phyloP scores from a whole-genome alignment of 352 stramenopile genomes.

The Saprolegnia diclina region DNA sequence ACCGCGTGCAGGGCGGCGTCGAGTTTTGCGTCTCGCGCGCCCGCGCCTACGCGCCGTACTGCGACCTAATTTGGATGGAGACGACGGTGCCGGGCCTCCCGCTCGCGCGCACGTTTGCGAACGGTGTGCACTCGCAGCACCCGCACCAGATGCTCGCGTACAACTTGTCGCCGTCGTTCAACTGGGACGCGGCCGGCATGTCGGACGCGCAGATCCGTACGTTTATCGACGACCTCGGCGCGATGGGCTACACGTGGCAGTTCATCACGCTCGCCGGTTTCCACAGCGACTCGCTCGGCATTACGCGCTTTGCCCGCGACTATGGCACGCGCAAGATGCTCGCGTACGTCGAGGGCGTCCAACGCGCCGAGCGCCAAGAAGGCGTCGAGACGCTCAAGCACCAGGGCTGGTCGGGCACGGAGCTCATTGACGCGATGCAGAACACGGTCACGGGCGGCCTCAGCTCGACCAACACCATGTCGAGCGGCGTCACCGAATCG shows the following conservation, averaged over 20 bases:
- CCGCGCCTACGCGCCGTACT: slow-evolving; percentile 91
- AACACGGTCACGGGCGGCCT: slow-evolving; percentile 94
- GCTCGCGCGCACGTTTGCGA: slow-evolving; percentile 92
- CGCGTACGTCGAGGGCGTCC: slow-evolving; percentile 96
- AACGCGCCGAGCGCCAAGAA: slow-evolving; percentile 92
- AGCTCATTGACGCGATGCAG: slow-evolving; percentile 94
- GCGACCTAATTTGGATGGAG: slow-evolving; percentile 99
- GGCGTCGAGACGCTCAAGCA: slow-evolving; percentile 96
- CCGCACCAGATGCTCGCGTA: slow-evolving; percentile 98
- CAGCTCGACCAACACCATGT: slow-evolving; percentile 96
- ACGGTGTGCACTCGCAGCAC: slow-evolving; percentile 87
- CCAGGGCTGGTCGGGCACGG: slow-evolving; percentile 96
- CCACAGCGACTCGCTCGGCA: slow-evolving; percentile 95
- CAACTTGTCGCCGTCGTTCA: slow-evolving; percentile 98
- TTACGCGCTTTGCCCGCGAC: slow-evolving; percentile 91
- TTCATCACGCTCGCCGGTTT: slow-evolving; percentile 99
- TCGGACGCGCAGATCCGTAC: slow-evolving; percentile 88
- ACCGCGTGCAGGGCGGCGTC: slow-evolving; percentile 92
- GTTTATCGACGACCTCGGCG: slow-evolving; percentile 94
- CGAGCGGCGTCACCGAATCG: slow-evolving; percentile 93
- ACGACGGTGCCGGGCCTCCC: slow-evolving; percentile 91
- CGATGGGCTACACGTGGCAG: slow-evolving; percentile 96
- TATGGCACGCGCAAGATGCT: slow-evolving; percentile 89
- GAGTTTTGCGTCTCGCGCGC: slow-evolving; percentile 96
- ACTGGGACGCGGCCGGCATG: slow-evolving; percentile 97